These are phyloP conservation scores for Botryotinia globosa DNA, from an alignment of 2,329 filamentous ascomycete species.

Conservation along the genomic window DNA sequence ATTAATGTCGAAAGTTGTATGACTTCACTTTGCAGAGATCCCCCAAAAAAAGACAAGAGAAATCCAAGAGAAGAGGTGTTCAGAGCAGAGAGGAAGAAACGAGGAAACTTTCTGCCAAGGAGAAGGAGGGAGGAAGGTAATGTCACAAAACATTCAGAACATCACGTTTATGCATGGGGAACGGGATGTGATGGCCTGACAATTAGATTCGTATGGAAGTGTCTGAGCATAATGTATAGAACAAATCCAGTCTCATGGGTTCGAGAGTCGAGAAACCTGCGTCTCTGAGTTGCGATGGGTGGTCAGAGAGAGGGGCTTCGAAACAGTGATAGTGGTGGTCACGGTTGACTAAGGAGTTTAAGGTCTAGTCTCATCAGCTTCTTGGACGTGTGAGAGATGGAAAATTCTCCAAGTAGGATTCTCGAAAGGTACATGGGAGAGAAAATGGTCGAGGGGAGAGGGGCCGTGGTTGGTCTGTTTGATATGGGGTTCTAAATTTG, in stretches of 20 bases:
- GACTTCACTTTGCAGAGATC: slow-evolving; percentile 13
- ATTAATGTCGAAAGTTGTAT: slow-evolving; percentile 28
- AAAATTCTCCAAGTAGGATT: not conserved
- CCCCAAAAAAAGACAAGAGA: not conserved
- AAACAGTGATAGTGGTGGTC: slow-evolving; percentile 20
- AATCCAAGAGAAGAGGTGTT: not conserved
- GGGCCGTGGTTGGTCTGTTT: slow-evolving; percentile 5
- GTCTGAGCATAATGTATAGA: slow-evolving; percentile 17
- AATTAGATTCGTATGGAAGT: slow-evolving; percentile 16
- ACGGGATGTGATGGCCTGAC: slow-evolving; percentile 24
- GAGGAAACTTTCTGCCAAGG: slow-evolving; percentile 21
- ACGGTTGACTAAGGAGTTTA: not conserved
- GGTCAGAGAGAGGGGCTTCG: slow-evolving; percentile 23
- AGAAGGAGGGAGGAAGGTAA: slow-evolving; percentile 7
- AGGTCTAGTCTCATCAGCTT: not conserved
- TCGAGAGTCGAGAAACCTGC: slow-evolving; percentile 15
- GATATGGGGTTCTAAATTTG: slow-evolving; percentile 10
- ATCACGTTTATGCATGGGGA: slow-evolving; percentile 25
- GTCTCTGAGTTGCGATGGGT: slow-evolving; percentile 25
- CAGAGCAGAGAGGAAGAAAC: slow-evolving; percentile 21
- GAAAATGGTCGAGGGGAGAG: not conserved
- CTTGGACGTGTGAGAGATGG: not conserved
- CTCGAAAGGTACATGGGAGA: not conserved
- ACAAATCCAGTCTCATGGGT: slow-evolving; percentile 19
- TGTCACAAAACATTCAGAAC: slow-evolving; percentile 9